Evolutionary conservation across 805 yeast genomes (phyloP).

Genomic region (Trichomonascus vanleenenianus): DNA sequence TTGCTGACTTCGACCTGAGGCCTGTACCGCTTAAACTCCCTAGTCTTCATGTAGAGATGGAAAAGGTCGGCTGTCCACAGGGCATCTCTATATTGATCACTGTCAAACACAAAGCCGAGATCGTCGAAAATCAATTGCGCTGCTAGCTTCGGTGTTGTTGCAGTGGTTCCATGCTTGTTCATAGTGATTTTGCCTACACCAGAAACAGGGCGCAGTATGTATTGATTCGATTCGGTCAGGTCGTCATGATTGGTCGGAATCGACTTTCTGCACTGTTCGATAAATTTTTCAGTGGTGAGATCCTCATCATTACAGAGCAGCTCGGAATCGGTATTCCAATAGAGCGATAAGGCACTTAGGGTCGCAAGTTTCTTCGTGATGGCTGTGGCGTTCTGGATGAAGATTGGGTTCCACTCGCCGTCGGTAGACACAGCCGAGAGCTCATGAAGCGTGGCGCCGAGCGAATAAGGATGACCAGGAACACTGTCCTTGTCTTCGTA

Average conservation of each 20-base stretch:
- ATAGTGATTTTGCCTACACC: conserved; percentile 79
- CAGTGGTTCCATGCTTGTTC: conserved; percentile 57
- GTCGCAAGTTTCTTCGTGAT: conserved; percentile 72
- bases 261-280: conserved; percentile 9
- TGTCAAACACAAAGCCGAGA: conserved; percentile 77
- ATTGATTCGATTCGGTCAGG: conserved; percentile 23
- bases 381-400: conserved; percentile 60
- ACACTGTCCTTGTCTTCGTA: conserved; percentile 68
- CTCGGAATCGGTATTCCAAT: conserved; percentile 68
- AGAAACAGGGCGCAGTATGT: conserved; percentile 73
- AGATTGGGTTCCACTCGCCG: conserved; percentile 74
- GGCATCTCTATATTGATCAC: conserved; percentile 75
- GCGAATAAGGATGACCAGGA: conserved; percentile 70
- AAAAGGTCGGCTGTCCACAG: conserved; percentile 75
- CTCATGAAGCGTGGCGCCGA: conserved; percentile 79
- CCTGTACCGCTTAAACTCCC: conserved; percentile 61
- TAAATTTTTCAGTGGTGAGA: conserved; percentile 33
- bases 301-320: conserved; percentile 36
- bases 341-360: conserved; percentile 64
- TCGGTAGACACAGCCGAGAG: conserved; percentile 89
- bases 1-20: conserved; percentile 49
- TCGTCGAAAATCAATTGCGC: conserved; percentile 79
- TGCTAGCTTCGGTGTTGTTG: conserved; percentile 42
- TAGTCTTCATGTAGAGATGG: conserved; percentile 69
- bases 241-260: conserved; percentile 3